These are phyloP conservation scores for Cadophora malorum DNA, from an alignment of 2,329 filamentous ascomycete species.

Conservation along the genomic window DNA sequence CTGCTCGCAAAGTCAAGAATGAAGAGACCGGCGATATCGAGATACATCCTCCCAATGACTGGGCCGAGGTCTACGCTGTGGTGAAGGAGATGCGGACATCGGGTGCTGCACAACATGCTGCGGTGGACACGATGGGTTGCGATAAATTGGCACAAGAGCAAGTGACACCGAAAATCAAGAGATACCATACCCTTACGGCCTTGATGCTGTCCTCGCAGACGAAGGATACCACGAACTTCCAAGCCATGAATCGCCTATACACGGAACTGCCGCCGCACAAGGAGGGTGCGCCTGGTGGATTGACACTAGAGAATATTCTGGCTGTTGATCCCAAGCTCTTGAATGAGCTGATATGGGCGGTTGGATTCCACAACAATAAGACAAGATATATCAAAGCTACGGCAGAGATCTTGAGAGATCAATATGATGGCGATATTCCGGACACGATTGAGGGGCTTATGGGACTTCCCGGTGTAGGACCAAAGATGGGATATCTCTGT, in stretches of 20 bases:
- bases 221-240: conserved; percentile 74
- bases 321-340: conserved; percentile 62
- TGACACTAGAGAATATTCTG: conserved; percentile 69
- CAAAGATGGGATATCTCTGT: conserved; percentile 78
- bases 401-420: conserved; percentile 65
- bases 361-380: conserved; percentile 80
- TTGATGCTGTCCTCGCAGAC: conserved; percentile 78
- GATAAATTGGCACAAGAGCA: conserved; percentile 71
- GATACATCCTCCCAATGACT: conserved; percentile 73
- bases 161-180: conserved; percentile 57
- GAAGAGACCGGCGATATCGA: conserved; percentile 49
- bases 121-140: conserved; percentile 98
- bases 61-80: conserved; percentile 80
- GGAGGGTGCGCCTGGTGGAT: conserved; percentile 48
- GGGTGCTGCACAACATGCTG: conserved; percentile 70
- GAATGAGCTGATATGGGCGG: conserved; percentile 69
- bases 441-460: conserved; percentile 68
- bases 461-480: conserved; percentile 71
- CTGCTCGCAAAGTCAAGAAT: conserved; percentile 53
- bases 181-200: conserved; percentile 72
- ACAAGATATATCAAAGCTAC: conserved; percentile 72
- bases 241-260: conserved; percentile 70
- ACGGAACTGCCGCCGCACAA: conserved; percentile 58
- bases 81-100: conserved; percentile 77
- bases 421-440: conserved; percentile 69